These are phyloP conservation scores for Talaromyces stipitatus DNA, from an alignment of 495 filamentous ascomycete species.

Conservation along the genomic window DNA sequence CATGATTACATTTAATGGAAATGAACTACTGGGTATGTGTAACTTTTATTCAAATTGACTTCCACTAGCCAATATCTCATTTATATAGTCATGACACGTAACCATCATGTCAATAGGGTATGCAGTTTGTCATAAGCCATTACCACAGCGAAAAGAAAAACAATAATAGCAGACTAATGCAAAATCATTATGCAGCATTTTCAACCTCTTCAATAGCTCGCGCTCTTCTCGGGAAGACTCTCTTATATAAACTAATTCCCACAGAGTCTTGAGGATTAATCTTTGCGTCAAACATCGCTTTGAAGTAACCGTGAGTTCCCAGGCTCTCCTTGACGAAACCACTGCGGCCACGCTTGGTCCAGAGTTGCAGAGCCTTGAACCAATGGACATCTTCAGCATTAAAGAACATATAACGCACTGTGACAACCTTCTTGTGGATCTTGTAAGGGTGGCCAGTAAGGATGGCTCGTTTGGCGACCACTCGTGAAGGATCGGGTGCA, in stretches of 20 bases:
- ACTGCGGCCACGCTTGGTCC: conserved; percentile 81
- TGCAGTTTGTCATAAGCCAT: background rate
- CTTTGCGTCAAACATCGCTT: conserved; percentile 92
- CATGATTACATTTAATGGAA: too few relatives aligned
- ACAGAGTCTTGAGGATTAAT: conserved; percentile 93
- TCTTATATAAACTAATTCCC: conserved; percentile 88
- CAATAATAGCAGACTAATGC: background rate
- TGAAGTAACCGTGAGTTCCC: conserved; percentile 98
- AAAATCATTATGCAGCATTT: background rate
- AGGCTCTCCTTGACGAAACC: conserved; percentile 90
- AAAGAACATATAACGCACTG: conserved; percentile 99
- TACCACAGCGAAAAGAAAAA: conserved; percentile 2
- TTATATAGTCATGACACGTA: conserved; percentile 16
- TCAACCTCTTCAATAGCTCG: conserved; percentile 38
- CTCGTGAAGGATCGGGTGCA: conserved; percentile 66
- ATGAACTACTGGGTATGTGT: background rate
- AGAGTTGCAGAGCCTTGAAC: conserved; percentile 94
- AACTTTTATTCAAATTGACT: background rate
- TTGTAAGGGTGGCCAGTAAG: conserved; percentile 95
- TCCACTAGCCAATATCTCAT: background rate
- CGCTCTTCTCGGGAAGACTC: conserved; percentile 75
- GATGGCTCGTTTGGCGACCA: conserved; percentile 90
- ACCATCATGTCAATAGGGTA: background rate
- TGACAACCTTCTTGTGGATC: conserved; percentile 95
- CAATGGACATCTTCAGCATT: conserved; percentile 87